phyloP scores from a whole-genome alignment of 2,329 filamentous ascomycete species.

The Diaporthe helianthi region DNA sequence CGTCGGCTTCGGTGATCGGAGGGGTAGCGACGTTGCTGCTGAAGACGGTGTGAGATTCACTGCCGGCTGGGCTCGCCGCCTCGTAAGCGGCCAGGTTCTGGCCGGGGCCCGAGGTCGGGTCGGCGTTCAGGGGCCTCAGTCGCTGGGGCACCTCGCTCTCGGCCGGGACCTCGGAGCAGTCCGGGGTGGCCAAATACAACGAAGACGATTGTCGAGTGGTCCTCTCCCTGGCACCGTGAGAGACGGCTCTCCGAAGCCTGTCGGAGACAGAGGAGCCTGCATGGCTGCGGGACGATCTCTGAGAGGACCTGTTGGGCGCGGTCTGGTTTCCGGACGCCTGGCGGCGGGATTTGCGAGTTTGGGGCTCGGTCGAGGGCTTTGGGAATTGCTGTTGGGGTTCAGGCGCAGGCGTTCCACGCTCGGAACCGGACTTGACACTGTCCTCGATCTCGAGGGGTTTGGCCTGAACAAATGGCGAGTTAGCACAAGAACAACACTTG shows the following conservation, averaged over 20 bases:
- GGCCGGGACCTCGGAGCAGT: constrained; percentile 56
- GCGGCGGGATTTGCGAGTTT: constrained; percentile 44
- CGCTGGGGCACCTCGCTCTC: constrained; percentile 47
- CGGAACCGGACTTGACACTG: constrained; percentile 42
- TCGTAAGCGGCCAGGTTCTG: constrained; percentile 52
- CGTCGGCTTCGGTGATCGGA: constrained; percentile 75
- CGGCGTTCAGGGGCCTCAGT: constrained; percentile 50
- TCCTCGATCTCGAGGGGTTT: constrained; percentile 33
- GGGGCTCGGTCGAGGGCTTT: constrained; percentile 40
- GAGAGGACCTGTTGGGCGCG: constrained; percentile 43
- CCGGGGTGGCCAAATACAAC: constrained; percentile 61
- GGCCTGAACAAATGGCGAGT: constrained; percentile 7
- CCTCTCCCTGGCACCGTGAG: constrained; percentile 42
- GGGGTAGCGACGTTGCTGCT: constrained; percentile 74
- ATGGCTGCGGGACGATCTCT: constrained; percentile 41
- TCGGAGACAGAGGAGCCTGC: constrained; percentile 46
- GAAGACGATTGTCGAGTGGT: constrained; percentile 40
- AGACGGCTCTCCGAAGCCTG: constrained; percentile 48
- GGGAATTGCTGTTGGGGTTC: constrained; percentile 40
- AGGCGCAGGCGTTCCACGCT: constrained; percentile 43
- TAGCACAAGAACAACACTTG: neutral
- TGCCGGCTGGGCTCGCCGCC: constrained; percentile 58
- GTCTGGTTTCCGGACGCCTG: constrained; percentile 45
- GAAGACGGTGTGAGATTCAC: constrained; percentile 66
- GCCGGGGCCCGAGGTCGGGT: constrained; percentile 53